A percentile compares a stretch with the other conserved stretches of the same genome.
phyloP scores from a whole-genome alignment of 2,329 filamentous ascomycete species.

The Shiraia sp. region DNA sequence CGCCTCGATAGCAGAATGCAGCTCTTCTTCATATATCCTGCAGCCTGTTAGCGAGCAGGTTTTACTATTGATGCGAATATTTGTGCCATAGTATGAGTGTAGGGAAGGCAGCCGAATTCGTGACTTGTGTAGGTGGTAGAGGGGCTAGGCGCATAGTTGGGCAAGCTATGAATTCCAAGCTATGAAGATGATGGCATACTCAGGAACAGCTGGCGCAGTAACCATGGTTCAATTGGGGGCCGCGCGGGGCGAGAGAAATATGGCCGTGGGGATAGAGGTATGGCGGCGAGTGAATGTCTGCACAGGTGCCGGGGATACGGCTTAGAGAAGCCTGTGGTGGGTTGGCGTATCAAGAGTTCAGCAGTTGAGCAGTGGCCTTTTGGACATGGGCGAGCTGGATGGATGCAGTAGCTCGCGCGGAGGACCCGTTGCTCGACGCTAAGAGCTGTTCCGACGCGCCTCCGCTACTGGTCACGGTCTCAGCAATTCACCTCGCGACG shows the following conservation, averaged over 20 bases:
- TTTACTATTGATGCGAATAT: not conserved
- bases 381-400: conserved; percentile 19
- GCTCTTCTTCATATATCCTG: conserved; percentile 91
- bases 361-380: conserved; percentile 4
- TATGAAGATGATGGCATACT: conserved; percentile 41
- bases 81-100: not conserved
- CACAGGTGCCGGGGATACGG: conserved; percentile 16
- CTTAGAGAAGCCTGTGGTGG: no score
- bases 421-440: conserved; percentile 20
- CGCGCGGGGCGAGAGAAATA: conserved; percentile 19
- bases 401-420: conserved; percentile 17
- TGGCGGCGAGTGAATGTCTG: conserved; percentile 13
- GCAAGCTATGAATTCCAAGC: conserved; percentile 5
- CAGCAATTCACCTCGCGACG: conserved; percentile 8
- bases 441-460: no score
- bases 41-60: conserved; percentile 8
- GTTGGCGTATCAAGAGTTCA: no score
- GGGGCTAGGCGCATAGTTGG: conserved; percentile 5
- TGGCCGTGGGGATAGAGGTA: conserved; percentile 5
- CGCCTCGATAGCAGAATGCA: conserved; percentile 88
- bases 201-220: conserved; percentile 47
- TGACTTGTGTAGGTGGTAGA: not conserved
- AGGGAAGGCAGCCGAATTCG: not conserved
- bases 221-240: conserved; percentile 45
- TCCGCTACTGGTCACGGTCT: not conserved